Evolutionary conservation across 345 rosid species (phyloP).

Genomic region (Schrenkiella parvula): DNA sequence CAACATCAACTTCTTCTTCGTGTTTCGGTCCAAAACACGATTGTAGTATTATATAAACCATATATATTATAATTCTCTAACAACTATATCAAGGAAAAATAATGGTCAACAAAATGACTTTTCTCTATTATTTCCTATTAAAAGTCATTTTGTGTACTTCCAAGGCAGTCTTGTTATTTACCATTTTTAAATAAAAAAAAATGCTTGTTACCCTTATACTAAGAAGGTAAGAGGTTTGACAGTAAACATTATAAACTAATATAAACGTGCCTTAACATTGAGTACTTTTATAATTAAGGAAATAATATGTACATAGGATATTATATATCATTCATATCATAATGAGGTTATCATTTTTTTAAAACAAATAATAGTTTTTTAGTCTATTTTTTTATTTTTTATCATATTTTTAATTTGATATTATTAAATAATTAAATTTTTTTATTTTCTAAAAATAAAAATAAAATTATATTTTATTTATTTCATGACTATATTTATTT

Average conservation of each 20-base stretch:
- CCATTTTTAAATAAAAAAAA: too few species aligned
- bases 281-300: neutral
- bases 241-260: neutral
- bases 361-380: too few species aligned
- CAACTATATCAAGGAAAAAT: neutral
- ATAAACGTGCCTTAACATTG: neutral
- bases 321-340: neutral
- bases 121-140: neutral
- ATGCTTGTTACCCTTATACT: neutral
- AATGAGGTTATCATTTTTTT: neutral
- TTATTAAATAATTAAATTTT: too few species aligned
- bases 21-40: slow-evolving; percentile 32
- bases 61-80: neutral
- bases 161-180: slow-evolving; percentile 1
- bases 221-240: neutral
- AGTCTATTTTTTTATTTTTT: too few species aligned
- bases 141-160: neutral
- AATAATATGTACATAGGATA: neutral
- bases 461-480: too few species aligned
- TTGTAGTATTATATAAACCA: slow-evolving; percentile 9
- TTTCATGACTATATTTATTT: too few species aligned
- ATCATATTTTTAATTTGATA: too few species aligned
- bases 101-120: neutral
- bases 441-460: too few species aligned
- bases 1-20: slow-evolving; percentile 29